Base-by-base conservation (phyloP, 805 yeast species). In the Metschnikowia lunata region DNA sequence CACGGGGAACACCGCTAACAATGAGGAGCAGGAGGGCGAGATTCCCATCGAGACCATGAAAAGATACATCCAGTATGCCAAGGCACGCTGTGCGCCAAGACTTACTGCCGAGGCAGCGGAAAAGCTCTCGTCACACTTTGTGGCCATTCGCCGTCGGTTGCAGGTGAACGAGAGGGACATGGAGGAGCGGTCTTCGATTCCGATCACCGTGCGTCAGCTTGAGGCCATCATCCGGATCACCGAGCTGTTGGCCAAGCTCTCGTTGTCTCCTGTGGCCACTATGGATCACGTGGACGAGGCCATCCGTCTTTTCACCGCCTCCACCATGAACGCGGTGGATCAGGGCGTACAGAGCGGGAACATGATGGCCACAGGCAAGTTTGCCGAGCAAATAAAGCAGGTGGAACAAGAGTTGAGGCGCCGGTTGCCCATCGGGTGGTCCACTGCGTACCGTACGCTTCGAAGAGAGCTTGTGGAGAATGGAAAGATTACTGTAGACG, bases 161-260 rank as follows among this genome's bases (percentile, higher is more conserved):
- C 89, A 87, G 52, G 76, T 80, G 46, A 84, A 80, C 56, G 99
- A 93, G 69, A 71, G 81, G 13, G 82, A 82, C 50, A 81, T 89
- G 50, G 83, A 88, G 49, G 96, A 85, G 60, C 76, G 97, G 56
- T 89, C 97, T 0, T 85, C 97, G 1, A 93, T 93, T 58, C 99
- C 99, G 28, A 91, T 93, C 59, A 93, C 99, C 0, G 82, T 93
- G 36, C 89, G 99, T 75, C 99, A 93, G 71, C 75, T 93, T 49
- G 99, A 93, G 67, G 99, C 99, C 33, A 88, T 93, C 56, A 81
- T 93, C 39, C 90, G 99, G 71, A 93, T 93, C 43, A 80, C 97
- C 1, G 99, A 93, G 68, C 79, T 96, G 0, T 69, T 93, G 45
- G 99, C 99, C 7, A 93, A 93, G 64, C 63, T 93, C 46, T 82